Percentiles rank a stretch among this genome's conserved stretches.
Evolutionary conservation across 148 eudicot genomes (phyloP).

Genomic region (Talinum fruticosum): DNA sequence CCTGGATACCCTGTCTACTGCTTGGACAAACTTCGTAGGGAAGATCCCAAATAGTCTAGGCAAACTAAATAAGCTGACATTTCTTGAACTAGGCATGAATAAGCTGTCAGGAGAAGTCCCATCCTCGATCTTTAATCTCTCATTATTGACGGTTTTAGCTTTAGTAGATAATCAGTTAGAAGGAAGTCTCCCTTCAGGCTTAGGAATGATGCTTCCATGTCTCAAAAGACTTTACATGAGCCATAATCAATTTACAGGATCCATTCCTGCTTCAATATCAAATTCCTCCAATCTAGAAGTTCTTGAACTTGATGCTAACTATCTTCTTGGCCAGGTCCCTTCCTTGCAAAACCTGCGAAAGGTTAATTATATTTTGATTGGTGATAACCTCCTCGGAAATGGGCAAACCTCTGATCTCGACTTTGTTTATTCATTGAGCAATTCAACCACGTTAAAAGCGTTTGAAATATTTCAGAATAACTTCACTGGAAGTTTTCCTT

Average conservation of each 20-base stretch:
- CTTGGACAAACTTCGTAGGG: not conserved
- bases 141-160: not conserved
- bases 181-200: conserved; percentile 18
- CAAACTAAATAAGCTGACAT: not conserved
- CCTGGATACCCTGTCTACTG: no score
- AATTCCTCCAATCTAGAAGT: conserved; percentile 3
- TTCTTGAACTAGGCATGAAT: not conserved
- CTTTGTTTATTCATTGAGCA: not conserved
- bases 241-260: conserved; percentile 7
- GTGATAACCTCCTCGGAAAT: conserved; percentile 24
- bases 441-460: not conserved
- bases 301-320: not conserved
- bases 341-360: not conserved
- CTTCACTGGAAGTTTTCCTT: not conserved
- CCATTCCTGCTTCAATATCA: conserved; percentile 16
- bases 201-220: not conserved
- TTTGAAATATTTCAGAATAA: no score
- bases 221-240: not conserved
- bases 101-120: conserved; percentile 23
- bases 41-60: conserved; percentile 15
- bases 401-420: not conserved
- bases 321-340: conserved; percentile 23
- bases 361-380: not conserved
- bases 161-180: conserved; percentile 4
- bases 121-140: conserved; percentile 16